These are phyloP conservation scores for Stephanodiscus minutulus DNA, from an alignment of 108 stramenopile genomes.

Conservation along the genomic window DNA sequence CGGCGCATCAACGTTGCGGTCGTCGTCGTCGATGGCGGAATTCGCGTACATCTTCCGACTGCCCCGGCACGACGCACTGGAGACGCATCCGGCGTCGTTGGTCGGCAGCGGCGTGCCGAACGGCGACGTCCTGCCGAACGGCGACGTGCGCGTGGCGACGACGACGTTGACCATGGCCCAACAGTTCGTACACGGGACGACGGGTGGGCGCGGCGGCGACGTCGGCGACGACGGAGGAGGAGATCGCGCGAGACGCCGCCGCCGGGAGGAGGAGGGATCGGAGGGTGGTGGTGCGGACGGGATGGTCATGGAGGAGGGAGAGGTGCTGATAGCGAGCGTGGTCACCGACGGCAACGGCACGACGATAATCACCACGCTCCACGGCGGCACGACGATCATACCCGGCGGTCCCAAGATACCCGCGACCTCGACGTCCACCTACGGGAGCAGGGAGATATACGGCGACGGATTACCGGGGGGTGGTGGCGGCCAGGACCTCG, in stretches of 20 bases:
- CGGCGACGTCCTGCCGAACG: not conserved
- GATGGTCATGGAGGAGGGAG: not conserved
- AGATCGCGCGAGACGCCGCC: too few species aligned
- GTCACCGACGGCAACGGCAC: conserved; percentile 34
- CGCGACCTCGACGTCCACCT: conserved; percentile 19
- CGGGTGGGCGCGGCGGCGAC: too few species aligned
- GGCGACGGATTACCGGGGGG: conserved; percentile 12
- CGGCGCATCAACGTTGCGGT: not conserved
- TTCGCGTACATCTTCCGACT: conserved; percentile 31
- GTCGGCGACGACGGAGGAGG: too few species aligned
- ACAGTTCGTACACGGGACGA: too few species aligned
- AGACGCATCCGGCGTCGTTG: not conserved
- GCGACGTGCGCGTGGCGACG: not conserved
- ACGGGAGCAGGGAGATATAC: conserved; percentile 30
- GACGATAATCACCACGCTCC: conserved; percentile 25
- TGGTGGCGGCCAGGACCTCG: too few species aligned
- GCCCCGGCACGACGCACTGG: conserved; percentile 15
- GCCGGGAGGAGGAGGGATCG: not conserved
- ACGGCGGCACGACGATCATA: conserved; percentile 15
- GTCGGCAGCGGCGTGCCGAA: not conserved
- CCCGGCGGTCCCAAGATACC: conserved; percentile 24
- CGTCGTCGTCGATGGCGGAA: conserved; percentile 21
- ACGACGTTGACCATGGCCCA: not conserved
- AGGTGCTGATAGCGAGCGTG: conserved; percentile 25
- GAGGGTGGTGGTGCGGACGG: not conserved